Evolutionary conservation across 2,329 filamentous ascomycete species (phyloP).

Genomic region (Ceratocystis colombiana): DNA sequence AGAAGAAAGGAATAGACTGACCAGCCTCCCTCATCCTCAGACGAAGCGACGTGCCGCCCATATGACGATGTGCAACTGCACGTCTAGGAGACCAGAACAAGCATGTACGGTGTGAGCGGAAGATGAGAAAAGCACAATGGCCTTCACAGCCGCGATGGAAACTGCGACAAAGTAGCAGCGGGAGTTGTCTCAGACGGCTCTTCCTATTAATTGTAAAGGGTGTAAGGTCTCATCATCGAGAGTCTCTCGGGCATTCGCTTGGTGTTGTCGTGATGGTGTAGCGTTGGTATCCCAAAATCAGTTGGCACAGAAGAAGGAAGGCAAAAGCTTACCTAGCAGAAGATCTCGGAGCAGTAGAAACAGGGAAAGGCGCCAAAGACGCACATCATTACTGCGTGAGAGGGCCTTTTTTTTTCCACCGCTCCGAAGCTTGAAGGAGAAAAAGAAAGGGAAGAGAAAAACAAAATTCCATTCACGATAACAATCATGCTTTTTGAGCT

Average conservation of each 20-base stretch:
- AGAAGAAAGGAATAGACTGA: not conserved
- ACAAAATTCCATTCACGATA: not conserved
- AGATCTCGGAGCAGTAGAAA: not conserved
- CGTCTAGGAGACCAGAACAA: constrained; percentile 26
- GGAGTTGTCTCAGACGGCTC: constrained; percentile 36
- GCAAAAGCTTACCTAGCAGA: constrained; percentile 10
- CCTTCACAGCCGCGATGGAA: constrained; percentile 27
- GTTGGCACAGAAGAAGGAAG: not conserved
- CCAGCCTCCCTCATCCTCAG: constrained; percentile 11
- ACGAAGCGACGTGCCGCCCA: constrained; percentile 26
- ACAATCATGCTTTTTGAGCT: not conserved
- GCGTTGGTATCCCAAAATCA: not conserved
- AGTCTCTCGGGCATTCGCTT: not conserved
- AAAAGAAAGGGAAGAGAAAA: not conserved
- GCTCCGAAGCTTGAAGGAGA: not conserved
- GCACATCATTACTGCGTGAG: not conserved
- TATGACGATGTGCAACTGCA: constrained; percentile 32
- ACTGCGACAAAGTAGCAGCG: constrained; percentile 26
- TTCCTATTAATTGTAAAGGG: constrained; percentile 33
- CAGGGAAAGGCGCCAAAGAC: not conserved
- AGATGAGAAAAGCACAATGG: constrained; percentile 23
- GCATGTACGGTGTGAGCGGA: constrained; percentile 22
- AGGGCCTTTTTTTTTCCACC: not conserved
- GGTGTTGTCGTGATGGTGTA: not conserved
- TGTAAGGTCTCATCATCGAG: constrained; percentile 35